Base-by-base conservation (phyloP, 768 basidiomycete species). In the Lactarius hengduanensis region DNA sequence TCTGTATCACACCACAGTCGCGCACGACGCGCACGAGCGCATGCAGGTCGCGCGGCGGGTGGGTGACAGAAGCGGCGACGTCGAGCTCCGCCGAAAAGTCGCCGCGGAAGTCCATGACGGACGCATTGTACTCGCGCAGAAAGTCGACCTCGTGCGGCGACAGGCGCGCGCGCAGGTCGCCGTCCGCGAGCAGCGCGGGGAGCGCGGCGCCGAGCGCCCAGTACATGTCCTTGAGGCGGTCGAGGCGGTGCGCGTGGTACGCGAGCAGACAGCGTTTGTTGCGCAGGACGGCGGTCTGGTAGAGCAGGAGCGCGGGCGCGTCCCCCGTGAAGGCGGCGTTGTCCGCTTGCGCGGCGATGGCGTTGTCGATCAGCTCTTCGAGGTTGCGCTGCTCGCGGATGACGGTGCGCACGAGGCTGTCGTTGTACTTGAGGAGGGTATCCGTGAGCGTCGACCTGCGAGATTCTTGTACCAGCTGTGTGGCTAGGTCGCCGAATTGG, bases 261-360 rank as follows among this genome's bases (percentile, higher is more conserved):
- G 94, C 94, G 55, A 98, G 85, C 4, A 98, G 82, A 75, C 93
- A 94, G n/a, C 97, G 90, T 76, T 96, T 97, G 81, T 98, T 97
- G 68, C 95, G 86, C 47, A 88, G 81, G 71, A 96, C 90, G 43
- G 92, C 87, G 9, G 96, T 92, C 77, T 96, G 93, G 74, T 91
- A 88, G 73, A 98, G 85, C 71, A 93, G 84, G 67, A 96, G 79
- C 22, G 87, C 84, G 2, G 86, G 75, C 32, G 76, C 84, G 22
- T 85, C 83, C 59, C 86, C 78, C 43, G 79, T 74, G 59, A 76
- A 72, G 32, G 69, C 64, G 69, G 81, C 82, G 11, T 75, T 77
- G 66, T 73, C 72, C 32, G 73, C 68, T 41, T 68, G 69, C 18
- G 73, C 62, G 43, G 72, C 74, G 43, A 82, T 78, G 16, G 80